Evolutionary conservation across 371 early-diverging fungal genomes (phyloP), one percentile per base, ranked within the genome.

Genomic region (Mucor irregularis): DNA sequence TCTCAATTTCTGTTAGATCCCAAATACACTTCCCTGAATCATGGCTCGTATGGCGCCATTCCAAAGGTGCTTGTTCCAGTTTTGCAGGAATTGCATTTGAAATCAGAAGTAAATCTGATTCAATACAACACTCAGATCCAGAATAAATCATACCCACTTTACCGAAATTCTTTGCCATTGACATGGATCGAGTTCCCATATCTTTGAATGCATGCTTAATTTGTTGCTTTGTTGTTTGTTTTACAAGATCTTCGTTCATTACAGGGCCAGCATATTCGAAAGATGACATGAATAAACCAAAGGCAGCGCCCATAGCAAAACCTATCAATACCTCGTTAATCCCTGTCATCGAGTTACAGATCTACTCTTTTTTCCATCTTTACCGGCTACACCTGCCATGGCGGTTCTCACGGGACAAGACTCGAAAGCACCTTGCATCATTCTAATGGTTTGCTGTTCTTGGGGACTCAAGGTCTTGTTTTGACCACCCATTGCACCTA

Each of bases 111-210:
- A 1, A 42, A 62, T 10, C 66, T n/a, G 90, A 84, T 79, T 98
- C 97, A 53, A 97, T 94, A 56, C 92, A 83, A 61, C 98, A 97
- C 72, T 98, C 98, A 0, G 93, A 83, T 11, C 91, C 90, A 19
- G 96, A 84, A 74, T 90, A 97, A 31, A 97, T 86, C 28, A 93
- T 92, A 24, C 92, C 97, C 21, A 98, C 91, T 9, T 89, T 71
- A 30, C 91, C 96, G 81, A 98, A 96, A 72, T 90, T 93, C 69
- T 95, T 96, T n/a, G 96, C 97, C 48, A 88, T 85, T 4, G 89
- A 84, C 46, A 75, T 82, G 3, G 90, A 86, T 57, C 89, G 80
- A 30, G 70, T 74, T 6, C 86, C 90, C 97, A 96, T 98, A 63
- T 98, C 96, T 71, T 85, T 88, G 35, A 89, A 62, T 49, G 91